phyloP scores from a whole-genome alignment of 2,329 filamentous ascomycete species.

The Neopestalotiopsis rosae region DNA sequence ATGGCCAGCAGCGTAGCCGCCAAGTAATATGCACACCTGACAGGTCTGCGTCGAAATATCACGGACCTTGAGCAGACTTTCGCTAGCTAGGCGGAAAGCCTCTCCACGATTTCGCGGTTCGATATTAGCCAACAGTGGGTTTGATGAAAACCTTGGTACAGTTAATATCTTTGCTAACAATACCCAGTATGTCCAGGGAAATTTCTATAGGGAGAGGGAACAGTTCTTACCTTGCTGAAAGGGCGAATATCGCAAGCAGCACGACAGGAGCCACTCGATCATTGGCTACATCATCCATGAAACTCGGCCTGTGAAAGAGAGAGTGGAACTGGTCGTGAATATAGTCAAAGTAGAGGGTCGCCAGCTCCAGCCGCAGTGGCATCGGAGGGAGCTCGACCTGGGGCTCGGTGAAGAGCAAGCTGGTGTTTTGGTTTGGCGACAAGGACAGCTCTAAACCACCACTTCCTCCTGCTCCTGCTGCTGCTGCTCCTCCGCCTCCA shows the following conservation, averaged over 20 bases:
- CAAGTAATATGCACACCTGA: conserved; percentile 46
- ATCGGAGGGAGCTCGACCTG: conserved; percentile 18
- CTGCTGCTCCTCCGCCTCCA: not conserved
- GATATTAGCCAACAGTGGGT: conserved; percentile 24
- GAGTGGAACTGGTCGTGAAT: conserved; percentile 41
- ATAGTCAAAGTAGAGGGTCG: conserved; percentile 39
- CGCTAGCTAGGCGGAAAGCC: conserved; percentile 26
- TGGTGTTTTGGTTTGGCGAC: not conserved
- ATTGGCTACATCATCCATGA: conserved; percentile 29
- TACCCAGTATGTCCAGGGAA: not conserved
- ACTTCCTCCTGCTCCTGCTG: not conserved
- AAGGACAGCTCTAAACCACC: not conserved
- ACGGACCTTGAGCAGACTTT: conserved; percentile 38
- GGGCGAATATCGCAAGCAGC: conserved; percentile 32
- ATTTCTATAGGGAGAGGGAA: not conserved
- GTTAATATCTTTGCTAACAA: not conserved
- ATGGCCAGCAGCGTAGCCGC: conserved; percentile 38
- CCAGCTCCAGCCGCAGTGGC: conserved; percentile 26
- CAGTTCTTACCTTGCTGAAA: conserved; percentile 26
- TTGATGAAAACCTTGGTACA: conserved; percentile 29
- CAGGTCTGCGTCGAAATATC: conserved; percentile 42
- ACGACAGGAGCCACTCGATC: conserved; percentile 28
- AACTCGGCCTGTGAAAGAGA: conserved; percentile 37
- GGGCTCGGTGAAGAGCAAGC: conserved; percentile 9
- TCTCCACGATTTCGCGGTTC: conserved; percentile 31